Percentiles rank a stretch among this genome's conserved stretches.
These are phyloP conservation scores for Tripterygium wilfordii DNA, from an alignment of 177 flowering plant species.

Conservation along the genomic window DNA sequence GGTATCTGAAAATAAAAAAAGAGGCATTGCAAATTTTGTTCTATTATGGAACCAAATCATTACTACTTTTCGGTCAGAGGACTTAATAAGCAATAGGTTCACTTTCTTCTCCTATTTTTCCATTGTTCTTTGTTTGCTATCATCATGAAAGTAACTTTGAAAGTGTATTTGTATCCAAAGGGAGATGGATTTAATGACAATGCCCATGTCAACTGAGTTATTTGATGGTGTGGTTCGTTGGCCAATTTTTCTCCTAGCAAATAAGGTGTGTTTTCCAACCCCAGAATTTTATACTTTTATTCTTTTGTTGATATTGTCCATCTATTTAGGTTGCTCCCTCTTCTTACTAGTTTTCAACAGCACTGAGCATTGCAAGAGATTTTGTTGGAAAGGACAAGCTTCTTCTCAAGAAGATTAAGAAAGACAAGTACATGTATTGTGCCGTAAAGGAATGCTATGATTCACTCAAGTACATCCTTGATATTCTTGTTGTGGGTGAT, in stretches of 20 bases:
- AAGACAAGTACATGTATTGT: slow-evolving; percentile 61
- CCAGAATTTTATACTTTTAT: not conserved
- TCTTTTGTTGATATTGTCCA: not conserved
- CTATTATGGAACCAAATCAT: slow-evolving; percentile 87
- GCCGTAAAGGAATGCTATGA: slow-evolving; percentile 88
- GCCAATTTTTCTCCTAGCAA: slow-evolving; percentile 87
- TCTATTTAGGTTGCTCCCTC: slow-evolving; percentile 6
- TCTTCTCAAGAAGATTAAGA: slow-evolving; percentile 53
- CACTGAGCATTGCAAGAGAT: slow-evolving; percentile 71
- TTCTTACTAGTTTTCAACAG: slow-evolving; percentile 60
- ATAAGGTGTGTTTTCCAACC: slow-evolving; percentile 46
- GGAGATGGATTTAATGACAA: slow-evolving; percentile 86
- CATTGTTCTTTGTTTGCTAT: not conserved
- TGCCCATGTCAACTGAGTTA: slow-evolving; percentile 61
- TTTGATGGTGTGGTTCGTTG: slow-evolving; percentile 52
- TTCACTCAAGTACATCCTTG: slow-evolving; percentile 63
- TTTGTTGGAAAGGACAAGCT: slow-evolving; percentile 61
- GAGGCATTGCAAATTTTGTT: slow-evolving; percentile 53
- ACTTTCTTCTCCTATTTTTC: not conserved
- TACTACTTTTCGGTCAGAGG: slow-evolving; percentile 68
- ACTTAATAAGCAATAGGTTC: slow-evolving; percentile 83
- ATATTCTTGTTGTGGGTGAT: slow-evolving; percentile 64
- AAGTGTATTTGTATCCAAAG: slow-evolving; percentile 26
- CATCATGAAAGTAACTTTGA: not conserved
- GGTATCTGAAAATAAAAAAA: slow-evolving; percentile 38